Evolutionary conservation across 169 alveolate genomes (phyloP).

Genomic region (Plasmodium knowlesi): DNA sequence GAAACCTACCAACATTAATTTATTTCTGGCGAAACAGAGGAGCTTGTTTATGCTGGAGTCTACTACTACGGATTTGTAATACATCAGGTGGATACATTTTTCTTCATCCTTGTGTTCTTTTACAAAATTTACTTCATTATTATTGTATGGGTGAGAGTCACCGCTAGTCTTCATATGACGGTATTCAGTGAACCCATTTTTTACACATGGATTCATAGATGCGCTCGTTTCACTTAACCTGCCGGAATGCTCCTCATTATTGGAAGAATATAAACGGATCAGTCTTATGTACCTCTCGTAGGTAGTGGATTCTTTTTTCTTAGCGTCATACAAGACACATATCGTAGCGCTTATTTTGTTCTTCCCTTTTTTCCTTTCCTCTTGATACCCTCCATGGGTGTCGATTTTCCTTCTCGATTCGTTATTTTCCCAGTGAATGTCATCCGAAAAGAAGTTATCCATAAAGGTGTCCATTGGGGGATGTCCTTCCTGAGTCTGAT

Average conservation of each 20-base stretch:
- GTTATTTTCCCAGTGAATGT: neutral
- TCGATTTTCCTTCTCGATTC: neutral
- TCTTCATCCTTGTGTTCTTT: neutral
- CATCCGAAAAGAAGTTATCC: neutral
- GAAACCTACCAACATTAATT: conserved; percentile 46
- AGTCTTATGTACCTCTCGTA: conserved; percentile 56
- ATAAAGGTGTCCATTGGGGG: neutral
- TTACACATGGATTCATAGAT: neutral
- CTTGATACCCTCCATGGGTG: neutral
- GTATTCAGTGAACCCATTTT: neutral
- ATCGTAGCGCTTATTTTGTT: conserved; percentile 15
- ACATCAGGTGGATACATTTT: neutral
- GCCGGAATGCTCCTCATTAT: neutral
- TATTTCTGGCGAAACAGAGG: conserved; percentile 35
- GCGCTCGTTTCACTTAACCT: neutral
- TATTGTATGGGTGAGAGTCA: neutral
- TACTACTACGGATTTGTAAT: conserved; percentile 39
- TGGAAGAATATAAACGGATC: conserved; percentile 6
- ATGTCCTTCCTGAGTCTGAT: neutral
- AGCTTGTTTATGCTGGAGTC: conserved; percentile 68
- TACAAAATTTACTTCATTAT: neutral
- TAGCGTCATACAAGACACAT: conserved; percentile 65
- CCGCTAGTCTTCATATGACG: neutral
- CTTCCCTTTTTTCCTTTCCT: conserved; percentile 3
- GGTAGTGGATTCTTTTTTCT: conserved; percentile 13